A percentile compares a stretch with the other conserved stretches of the same genome.
Conservation (phyloP, 2,329 filamentous ascomycete species). For the Penicillium decumbens region DNA sequence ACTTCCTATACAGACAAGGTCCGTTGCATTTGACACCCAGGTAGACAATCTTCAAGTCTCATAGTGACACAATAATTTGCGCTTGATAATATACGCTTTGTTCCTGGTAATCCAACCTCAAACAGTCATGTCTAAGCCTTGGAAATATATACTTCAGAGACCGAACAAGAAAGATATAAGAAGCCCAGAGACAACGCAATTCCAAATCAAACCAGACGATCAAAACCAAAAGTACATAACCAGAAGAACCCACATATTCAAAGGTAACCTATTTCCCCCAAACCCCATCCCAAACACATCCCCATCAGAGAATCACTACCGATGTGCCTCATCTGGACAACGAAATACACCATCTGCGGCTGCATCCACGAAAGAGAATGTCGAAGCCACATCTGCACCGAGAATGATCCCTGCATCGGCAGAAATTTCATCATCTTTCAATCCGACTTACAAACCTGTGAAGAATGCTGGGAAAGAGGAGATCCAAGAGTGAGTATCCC, state of each 20-base stretch:
- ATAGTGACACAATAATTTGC: background rate
- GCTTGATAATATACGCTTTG: background rate
- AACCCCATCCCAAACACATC: background rate
- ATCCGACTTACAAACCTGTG: conserved; percentile 13
- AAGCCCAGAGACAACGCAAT: background rate
- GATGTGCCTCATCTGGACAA: conserved; percentile 21
- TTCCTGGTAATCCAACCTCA: background rate
- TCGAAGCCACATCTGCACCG: conserved; percentile 2
- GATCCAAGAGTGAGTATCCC: conserved; percentile 1
- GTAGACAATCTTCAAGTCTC: background rate
- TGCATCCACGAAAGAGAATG: conserved; percentile 18
- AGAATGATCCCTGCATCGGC: conserved; percentile 3
- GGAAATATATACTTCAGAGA: background rate
- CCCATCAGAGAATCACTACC: background rate
- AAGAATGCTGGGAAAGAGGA: conserved; percentile 13
- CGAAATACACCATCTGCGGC: conserved; percentile 22
- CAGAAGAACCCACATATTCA: background rate
- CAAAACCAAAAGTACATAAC: background rate
- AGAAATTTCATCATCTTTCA: conserved; percentile 9
- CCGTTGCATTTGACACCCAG: background rate
- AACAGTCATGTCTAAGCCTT: background rate
- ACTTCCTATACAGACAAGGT: background rate
- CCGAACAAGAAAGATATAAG: background rate
- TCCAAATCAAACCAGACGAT: background rate
- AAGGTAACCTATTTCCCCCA: background rate